A percentile compares a stretch with the other conserved stretches of the same genome.
Conservation (phyloP, 192 early-diverging fungal species). For the Mortierella claussenii region DNA sequence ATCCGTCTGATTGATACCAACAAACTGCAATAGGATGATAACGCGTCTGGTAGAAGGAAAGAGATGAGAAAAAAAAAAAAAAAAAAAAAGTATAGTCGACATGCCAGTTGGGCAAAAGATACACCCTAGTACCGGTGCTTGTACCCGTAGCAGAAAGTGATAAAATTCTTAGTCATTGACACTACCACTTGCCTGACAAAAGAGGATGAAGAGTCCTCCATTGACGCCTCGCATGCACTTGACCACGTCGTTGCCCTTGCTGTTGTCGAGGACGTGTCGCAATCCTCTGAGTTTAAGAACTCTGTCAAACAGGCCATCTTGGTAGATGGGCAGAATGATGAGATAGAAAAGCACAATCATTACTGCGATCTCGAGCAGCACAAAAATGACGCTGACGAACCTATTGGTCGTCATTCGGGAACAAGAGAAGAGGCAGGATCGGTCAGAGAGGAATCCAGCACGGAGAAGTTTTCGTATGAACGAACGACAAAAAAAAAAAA, state of each 20-base stretch:
- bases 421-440: too few relatives aligned
- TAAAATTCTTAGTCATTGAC: too few relatives aligned
- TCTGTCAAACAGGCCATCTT: constrained; percentile 69
- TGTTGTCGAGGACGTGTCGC: constrained; percentile 54
- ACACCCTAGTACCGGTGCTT: too few relatives aligned
- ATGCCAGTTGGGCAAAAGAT: background rate
- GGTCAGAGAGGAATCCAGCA: too few relatives aligned
- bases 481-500: background rate
- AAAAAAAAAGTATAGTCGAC: background rate
- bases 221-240: constrained; percentile 61
- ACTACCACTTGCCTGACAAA: constrained; percentile 48
- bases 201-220: constrained; percentile 46
- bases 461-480: too few relatives aligned
- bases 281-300: constrained; percentile 61
- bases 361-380: constrained; percentile 63
- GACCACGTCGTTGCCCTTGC: constrained; percentile 44
- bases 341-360: constrained; percentile 66
- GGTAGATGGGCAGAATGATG: constrained; percentile 66
- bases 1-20: too few relatives aligned
- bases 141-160: too few relatives aligned
- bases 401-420: background rate
- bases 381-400: constrained; percentile 66
- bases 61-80: background rate
- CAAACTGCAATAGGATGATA: background rate
- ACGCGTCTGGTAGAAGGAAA: background rate